phyloP scores from a whole-genome alignment of 139 green algal genomes.

The Diplosphaera chodatii region DNA sequence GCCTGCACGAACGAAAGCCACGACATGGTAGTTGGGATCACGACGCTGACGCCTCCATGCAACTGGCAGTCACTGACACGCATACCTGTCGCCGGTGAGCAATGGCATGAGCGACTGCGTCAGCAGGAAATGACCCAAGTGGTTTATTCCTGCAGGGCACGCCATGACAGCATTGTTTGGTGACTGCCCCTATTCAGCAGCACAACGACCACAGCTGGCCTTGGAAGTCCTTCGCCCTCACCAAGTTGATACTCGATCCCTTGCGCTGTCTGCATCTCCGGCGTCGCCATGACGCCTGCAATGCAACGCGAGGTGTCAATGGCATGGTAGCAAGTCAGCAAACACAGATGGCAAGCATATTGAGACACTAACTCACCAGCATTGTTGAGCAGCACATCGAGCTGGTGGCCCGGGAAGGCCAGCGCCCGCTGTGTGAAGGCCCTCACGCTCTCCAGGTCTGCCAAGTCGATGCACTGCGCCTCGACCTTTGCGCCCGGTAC shows the following conservation, averaged over 20 bases:
- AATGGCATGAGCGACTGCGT: slow-evolving; percentile 59
- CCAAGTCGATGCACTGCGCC: slow-evolving; percentile 49
- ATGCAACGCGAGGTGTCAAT: too few relatives aligned
- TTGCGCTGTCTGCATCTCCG: slow-evolving; percentile 57
- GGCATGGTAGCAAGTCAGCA: neutral
- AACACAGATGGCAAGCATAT: neutral
- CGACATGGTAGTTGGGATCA: too few relatives aligned
- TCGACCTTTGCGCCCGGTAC: slow-evolving; percentile 35
- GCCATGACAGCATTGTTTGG: too few relatives aligned
- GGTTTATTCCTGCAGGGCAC: slow-evolving; percentile 42
- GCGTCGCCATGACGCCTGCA: slow-evolving; percentile 73
- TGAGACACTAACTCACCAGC: slow-evolving; percentile 30
- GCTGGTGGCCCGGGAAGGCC: slow-evolving; percentile 28
- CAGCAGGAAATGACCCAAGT: slow-evolving; percentile 73
- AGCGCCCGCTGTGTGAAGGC: slow-evolving; percentile 37
- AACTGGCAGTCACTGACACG: too few relatives aligned
- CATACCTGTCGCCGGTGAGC: slow-evolving; percentile 26
- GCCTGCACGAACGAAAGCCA: slow-evolving; percentile 10
- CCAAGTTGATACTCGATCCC: slow-evolving; percentile 69
- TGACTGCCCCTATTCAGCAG: too few relatives aligned
- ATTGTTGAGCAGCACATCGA: slow-evolving; percentile 81
- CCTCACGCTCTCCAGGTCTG: slow-evolving; percentile 45
- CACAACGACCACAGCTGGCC: neutral
- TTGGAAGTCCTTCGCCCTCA: neutral
- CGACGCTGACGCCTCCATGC: too few relatives aligned